Evolutionary conservation across 371 early-diverging fungal genomes (phyloP).

Genomic region (Mucor circinelloides): DNA sequence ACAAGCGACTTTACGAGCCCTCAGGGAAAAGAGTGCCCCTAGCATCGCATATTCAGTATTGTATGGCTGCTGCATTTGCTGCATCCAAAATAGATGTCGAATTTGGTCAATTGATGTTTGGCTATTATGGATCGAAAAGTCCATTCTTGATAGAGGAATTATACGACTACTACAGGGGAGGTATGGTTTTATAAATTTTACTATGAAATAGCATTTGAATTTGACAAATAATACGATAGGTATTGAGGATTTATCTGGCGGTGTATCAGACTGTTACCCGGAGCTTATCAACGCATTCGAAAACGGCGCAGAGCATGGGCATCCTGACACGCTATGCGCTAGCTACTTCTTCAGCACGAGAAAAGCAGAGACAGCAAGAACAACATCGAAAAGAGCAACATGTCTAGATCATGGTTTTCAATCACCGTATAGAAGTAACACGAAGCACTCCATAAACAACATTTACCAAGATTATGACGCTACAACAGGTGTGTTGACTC

Average conservation of each 20-base stretch:
- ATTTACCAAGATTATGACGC: slow-evolving; percentile 17
- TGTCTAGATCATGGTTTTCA: neutral
- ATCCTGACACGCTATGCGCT: slow-evolving; percentile 31
- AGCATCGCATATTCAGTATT: slow-evolving; percentile 49
- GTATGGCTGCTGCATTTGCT: slow-evolving; percentile 66
- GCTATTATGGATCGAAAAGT: slow-evolving; percentile 48
- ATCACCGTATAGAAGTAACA: neutral
- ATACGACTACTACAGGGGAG: slow-evolving; percentile 75
- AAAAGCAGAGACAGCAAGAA: neutral
- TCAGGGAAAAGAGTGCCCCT: slow-evolving; percentile 24
- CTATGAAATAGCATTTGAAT: neutral
- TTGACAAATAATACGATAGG: slow-evolving; percentile 27
- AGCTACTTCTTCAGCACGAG: slow-evolving; percentile 31
- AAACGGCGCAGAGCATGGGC: slow-evolving; percentile 24
- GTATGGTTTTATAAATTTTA: slow-evolving; percentile 25
- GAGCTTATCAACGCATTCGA: slow-evolving; percentile 57
- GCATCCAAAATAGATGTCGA: slow-evolving; percentile 64
- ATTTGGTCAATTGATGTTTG: slow-evolving; percentile 50
- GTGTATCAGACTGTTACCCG: slow-evolving; percentile 67
- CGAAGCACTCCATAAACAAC: neutral
- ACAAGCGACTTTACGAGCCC: slow-evolving; percentile 46
- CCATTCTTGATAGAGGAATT: slow-evolving; percentile 79
- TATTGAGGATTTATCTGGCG: slow-evolving; percentile 63
- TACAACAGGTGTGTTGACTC: slow-evolving; percentile 18
- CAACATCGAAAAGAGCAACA: neutral